Conservation (phyloP, 768 basidiomycete genomes). For the Agaricus blazei region DNA sequence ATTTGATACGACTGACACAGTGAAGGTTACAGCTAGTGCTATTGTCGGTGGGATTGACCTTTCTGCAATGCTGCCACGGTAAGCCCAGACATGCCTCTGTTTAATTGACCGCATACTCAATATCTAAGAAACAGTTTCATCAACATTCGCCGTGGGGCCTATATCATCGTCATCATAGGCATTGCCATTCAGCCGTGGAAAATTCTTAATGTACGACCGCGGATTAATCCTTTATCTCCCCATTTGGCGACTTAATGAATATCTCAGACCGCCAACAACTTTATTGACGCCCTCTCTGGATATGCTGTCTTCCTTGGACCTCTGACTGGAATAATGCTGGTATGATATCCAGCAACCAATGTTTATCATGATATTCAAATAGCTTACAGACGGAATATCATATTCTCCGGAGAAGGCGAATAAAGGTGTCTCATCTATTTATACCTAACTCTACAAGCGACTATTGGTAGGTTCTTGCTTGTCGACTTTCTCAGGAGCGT, state of each 20-base stretch:
- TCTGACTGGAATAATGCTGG: slow-evolving; percentile 27
- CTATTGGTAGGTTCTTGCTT: slow-evolving; percentile 19
- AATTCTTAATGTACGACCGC: slow-evolving; percentile 20
- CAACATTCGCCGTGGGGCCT: slow-evolving; percentile 25
- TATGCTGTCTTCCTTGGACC: slow-evolving; percentile 27
- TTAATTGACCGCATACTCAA: neutral
- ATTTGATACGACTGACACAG: neutral
- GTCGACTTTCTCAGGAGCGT: too few relatives aligned
- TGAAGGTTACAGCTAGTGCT: slow-evolving; percentile 23
- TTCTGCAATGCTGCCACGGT: slow-evolving; percentile 20
- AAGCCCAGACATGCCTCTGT: neutral
- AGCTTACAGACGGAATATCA: slow-evolving; percentile 22
- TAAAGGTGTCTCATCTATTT: slow-evolving; percentile 25
- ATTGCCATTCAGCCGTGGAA: slow-evolving; percentile 28
- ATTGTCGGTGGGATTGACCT: slow-evolving; percentile 30
- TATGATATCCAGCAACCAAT: slow-evolving; percentile 6
- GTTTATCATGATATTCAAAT: neutral
- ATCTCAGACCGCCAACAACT: slow-evolving; percentile 16
- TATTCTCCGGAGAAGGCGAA: slow-evolving; percentile 17
- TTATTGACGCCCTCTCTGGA: slow-evolving; percentile 26
- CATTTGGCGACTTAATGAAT: neutral
- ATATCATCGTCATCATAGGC: slow-evolving; percentile 23
- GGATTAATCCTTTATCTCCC: neutral
- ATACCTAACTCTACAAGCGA: slow-evolving; percentile 19
- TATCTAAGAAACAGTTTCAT: slow-evolving; percentile 13